Percentiles rank a stretch among this genome's conserved stretches.
phyloP scores from a whole-genome alignment of 768 basidiomycete species.

The Pseudohyphozyma bogoriensis region DNA sequence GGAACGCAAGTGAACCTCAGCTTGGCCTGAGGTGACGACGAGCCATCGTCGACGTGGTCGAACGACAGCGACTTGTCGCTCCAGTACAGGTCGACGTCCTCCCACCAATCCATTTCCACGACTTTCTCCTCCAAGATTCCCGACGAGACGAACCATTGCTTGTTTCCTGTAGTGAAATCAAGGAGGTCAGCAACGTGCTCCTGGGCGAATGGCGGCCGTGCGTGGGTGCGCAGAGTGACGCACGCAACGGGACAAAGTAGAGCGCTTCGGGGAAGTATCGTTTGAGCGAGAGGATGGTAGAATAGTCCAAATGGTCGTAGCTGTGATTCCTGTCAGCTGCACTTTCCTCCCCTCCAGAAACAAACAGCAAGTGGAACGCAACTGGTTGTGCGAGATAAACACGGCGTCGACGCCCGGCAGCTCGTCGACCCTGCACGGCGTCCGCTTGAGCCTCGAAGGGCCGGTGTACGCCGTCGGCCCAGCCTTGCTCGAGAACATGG shows the following conservation, averaged over 20 bases:
- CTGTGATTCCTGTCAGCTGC: conserved; percentile 24
- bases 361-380: background rate
- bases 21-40: background rate
- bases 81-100: conserved; percentile 32
- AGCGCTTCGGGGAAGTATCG: conserved; percentile 31
- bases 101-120: conserved; percentile 44
- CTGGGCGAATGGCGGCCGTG: no score
- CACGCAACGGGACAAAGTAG: conserved; percentile 43
- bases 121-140: conserved; percentile 39
- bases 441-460: conserved; percentile 36
- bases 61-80: no score
- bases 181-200: background rate
- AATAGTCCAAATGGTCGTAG: conserved; percentile 44
- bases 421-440: conserved; percentile 41
- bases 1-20: conserved; percentile 40
- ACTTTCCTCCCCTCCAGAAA: no score
- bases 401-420: conserved; percentile 42
- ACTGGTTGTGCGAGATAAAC: conserved; percentile 45
- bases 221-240: conserved; percentile 3
- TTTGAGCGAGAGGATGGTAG: conserved; percentile 36
- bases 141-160: conserved; percentile 34
- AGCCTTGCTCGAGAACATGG: conserved; percentile 41
- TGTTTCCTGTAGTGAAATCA: conserved; percentile 30
- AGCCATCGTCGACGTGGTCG: no score
- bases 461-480: conserved; percentile 37